phyloP scores from a whole-genome alignment of 495 filamentous ascomycete genomes.

The Lepraria neglecta region DNA sequence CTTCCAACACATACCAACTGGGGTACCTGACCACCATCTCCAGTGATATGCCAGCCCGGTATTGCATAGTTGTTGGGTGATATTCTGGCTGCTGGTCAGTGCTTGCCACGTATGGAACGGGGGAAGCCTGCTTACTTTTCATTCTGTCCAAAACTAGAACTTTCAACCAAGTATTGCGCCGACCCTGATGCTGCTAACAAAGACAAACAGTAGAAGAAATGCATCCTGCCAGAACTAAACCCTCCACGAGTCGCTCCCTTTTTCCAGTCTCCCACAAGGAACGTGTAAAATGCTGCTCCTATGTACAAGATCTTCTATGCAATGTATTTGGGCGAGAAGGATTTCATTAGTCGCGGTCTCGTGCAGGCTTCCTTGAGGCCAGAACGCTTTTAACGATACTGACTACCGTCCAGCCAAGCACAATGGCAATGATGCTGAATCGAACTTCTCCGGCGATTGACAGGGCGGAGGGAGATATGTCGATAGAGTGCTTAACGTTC shows the following conservation, averaged over 20 bases:
- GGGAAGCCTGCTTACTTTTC: conserved; percentile 45
- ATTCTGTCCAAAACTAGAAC: conserved; percentile 70
- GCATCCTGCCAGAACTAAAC: conserved; percentile 32
- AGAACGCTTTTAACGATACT: conserved; percentile 36
- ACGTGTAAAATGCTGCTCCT: background rate
- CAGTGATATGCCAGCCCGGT: conserved; percentile 61
- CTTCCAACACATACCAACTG: conserved; percentile 33
- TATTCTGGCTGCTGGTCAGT: conserved; percentile 37
- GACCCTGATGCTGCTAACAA: conserved; percentile 51
- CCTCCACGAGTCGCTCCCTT: background rate
- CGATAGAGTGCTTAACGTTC: conserved; percentile 42
- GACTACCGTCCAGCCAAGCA: conserved; percentile 45
- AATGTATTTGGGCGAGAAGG: background rate
- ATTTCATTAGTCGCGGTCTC: background rate
- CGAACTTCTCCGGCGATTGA: conserved; percentile 43
- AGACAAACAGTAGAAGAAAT: conserved; percentile 34
- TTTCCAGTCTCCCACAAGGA: background rate
- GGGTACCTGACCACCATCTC: conserved; percentile 64
- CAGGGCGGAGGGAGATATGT: conserved; percentile 42
- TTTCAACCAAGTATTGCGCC: conserved; percentile 58
- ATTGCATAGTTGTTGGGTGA: conserved; percentile 51
- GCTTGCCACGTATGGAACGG: background rate
- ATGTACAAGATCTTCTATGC: background rate
- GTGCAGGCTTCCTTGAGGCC: conserved; percentile 17
- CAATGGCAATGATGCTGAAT: conserved; percentile 44